Percentiles rank a stretch among this genome's conserved stretches.
Conservation (phyloP, 2,329 filamentous ascomycete genomes). For the Endoconidiophora polonica region DNA sequence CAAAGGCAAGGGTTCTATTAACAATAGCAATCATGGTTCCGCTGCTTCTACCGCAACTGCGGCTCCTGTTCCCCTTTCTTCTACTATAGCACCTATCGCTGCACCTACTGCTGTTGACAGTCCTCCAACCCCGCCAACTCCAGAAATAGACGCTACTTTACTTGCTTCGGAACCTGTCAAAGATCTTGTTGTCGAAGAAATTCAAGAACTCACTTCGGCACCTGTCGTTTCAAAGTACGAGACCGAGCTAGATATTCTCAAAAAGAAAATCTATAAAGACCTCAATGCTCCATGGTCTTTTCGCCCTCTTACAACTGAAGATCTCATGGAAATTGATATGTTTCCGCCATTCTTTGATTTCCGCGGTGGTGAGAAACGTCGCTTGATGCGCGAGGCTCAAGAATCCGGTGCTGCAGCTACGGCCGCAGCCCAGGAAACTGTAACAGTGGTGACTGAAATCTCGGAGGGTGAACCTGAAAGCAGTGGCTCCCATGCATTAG, state of each 20-base stretch:
- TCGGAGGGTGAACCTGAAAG: constrained; percentile 65
- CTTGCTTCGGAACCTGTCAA: constrained; percentile 1
- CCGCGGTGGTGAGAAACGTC: constrained; percentile 65
- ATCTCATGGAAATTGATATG: constrained; percentile 15
- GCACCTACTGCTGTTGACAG: constrained; percentile 12
- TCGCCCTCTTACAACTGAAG: constrained; percentile 12
- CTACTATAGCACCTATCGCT: background rate
- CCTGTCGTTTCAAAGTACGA: background rate
- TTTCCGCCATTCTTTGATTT: constrained; percentile 66
- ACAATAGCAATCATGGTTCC: background rate
- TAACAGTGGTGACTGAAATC: constrained; percentile 26
- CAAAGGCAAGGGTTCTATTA: constrained; percentile 1
- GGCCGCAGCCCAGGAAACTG: constrained; percentile 38
- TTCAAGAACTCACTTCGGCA: background rate
- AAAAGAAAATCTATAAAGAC: constrained; percentile 12
- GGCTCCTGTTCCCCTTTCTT: background rate
- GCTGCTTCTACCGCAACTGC: background rate
- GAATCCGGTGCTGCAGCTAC: constrained; percentile 18
- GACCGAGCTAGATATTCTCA: background rate
- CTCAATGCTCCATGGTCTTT: constrained; percentile 15
- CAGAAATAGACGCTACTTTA: constrained; percentile 1
- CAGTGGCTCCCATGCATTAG: constrained; percentile 69
- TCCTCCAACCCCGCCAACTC: background rate
- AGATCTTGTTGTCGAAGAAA: background rate
- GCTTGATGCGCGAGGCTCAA: constrained; percentile 46